Conservation (phyloP, 345 rosid species). For the Eucalyptus brandiana region DNA sequence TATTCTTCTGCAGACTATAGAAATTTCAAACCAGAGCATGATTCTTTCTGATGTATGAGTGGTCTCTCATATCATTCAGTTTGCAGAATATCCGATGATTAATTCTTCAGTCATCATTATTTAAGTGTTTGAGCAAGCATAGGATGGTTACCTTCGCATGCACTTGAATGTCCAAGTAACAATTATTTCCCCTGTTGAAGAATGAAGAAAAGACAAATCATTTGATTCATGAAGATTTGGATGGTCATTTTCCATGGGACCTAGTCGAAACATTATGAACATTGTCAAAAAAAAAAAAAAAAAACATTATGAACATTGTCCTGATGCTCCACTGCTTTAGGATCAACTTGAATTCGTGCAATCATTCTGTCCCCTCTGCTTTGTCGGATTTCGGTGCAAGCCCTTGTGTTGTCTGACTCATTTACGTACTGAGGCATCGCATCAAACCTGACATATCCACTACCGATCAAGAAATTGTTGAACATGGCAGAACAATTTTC, state of each 20-base stretch:
- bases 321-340: background rate
- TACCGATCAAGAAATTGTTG: background rate
- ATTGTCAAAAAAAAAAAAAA: background rate
- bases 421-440: background rate
- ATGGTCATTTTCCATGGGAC: background rate
- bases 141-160: background rate
- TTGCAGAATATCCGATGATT: background rate
- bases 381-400: background rate
- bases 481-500: background rate
- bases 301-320: background rate
- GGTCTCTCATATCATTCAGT: background rate
- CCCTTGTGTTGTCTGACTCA: background rate
- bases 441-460: background rate
- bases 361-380: background rate
- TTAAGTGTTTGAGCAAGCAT: background rate
- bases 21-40: background rate
- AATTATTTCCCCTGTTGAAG: background rate
- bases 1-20: background rate
- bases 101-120: background rate
- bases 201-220: background rate
- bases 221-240: background rate
- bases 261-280: background rate
- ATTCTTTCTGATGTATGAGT: background rate
- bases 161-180: too few relatives aligned
- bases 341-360: background rate